Percentiles rank a stretch among this genome's conserved stretches.
Conservation (phyloP, 495 filamentous ascomycete genomes). For the Aspergillus homomorphus region DNA sequence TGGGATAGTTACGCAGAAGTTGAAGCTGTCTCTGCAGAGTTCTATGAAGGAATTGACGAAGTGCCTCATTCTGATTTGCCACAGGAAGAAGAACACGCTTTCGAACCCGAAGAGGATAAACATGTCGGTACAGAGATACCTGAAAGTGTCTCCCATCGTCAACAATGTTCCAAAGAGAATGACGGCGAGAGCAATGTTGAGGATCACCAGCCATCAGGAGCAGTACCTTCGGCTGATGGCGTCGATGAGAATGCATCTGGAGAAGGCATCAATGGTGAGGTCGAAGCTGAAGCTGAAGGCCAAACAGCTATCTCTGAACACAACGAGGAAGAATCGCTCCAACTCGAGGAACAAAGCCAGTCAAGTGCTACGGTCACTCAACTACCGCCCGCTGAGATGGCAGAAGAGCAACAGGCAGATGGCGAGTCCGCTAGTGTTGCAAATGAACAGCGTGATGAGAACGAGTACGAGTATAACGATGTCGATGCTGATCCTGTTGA, state of each 20-base stretch:
- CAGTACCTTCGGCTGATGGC: not conserved
- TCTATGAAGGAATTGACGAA: conserved; percentile 11
- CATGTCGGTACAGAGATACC: not conserved
- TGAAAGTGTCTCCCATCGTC: not conserved
- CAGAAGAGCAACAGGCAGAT: conserved; percentile 14
- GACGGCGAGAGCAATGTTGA: not conserved
- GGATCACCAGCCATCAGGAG: too few relatives aligned
- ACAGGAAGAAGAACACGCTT: conserved; percentile 13
- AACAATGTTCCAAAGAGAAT: not conserved
- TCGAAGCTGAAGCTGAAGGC: conserved; percentile 8
- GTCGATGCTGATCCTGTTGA: conserved; percentile 15
- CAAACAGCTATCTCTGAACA: not conserved
- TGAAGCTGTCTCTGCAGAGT: conserved; percentile 23
- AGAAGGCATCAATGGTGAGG: conserved; percentile 1
- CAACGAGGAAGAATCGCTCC: conserved; percentile 19
- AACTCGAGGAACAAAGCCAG: conserved; percentile 32
- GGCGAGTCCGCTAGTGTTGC: conserved; percentile 15
- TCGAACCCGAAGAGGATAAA: not conserved
- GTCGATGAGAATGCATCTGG: not conserved
- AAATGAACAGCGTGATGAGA: conserved; percentile 12
- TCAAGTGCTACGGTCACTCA: conserved; percentile 32
- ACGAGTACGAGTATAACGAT: conserved; percentile 17
- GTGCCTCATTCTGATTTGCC: conserved; percentile 12
- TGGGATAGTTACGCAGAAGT: conserved; percentile 39
- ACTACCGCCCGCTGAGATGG: conserved; percentile 13